Conservation (phyloP, 192 early-diverging fungal genomes). For the Pilaira anomala region DNA sequence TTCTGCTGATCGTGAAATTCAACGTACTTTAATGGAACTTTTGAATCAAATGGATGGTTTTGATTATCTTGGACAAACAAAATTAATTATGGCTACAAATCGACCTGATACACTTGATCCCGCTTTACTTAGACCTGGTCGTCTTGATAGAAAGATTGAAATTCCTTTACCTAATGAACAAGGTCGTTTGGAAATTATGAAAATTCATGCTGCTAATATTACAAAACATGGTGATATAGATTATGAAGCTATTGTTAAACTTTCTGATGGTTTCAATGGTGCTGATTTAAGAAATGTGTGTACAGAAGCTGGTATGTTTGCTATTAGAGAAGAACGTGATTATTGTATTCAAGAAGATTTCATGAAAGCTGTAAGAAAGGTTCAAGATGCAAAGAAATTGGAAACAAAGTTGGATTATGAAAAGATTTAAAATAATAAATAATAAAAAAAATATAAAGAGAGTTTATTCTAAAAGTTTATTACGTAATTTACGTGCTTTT, state of each 20-base stretch:
- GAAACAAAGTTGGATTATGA: constrained; percentile 89
- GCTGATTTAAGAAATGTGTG: constrained; percentile 99
- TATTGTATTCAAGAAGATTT: constrained; percentile 98
- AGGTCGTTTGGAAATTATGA: constrained; percentile 93
- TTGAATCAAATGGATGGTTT: constrained; percentile 99
- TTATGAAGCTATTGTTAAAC: constrained; percentile 97
- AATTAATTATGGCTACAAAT: constrained; percentile 99
- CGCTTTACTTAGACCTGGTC: constrained; percentile 93
- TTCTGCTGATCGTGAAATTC: constrained; percentile 99
- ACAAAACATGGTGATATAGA: constrained; percentile 97
- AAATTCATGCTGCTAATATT: constrained; percentile 92
- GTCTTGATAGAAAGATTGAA: constrained; percentile 98
- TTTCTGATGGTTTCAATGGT: constrained; percentile 98
- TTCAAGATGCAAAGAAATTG: constrained; percentile 94
- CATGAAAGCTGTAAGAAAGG: constrained; percentile 99
- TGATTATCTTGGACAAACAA: constrained; percentile 95
- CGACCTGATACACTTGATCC: constrained; percentile 98
- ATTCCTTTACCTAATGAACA: constrained; percentile 99
- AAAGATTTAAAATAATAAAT: constrained; percentile 59
- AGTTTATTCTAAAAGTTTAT: constrained; percentile 3
- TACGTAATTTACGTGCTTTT: constrained; percentile 12
- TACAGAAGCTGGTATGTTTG: constrained; percentile 99
- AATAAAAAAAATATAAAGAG: not conserved
- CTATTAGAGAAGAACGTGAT: constrained; percentile 97
- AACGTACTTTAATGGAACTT: constrained; percentile 98